Evolutionary conservation across 495 filamentous ascomycete species (phyloP).

Genomic region (Margaritispora aquatica): DNA sequence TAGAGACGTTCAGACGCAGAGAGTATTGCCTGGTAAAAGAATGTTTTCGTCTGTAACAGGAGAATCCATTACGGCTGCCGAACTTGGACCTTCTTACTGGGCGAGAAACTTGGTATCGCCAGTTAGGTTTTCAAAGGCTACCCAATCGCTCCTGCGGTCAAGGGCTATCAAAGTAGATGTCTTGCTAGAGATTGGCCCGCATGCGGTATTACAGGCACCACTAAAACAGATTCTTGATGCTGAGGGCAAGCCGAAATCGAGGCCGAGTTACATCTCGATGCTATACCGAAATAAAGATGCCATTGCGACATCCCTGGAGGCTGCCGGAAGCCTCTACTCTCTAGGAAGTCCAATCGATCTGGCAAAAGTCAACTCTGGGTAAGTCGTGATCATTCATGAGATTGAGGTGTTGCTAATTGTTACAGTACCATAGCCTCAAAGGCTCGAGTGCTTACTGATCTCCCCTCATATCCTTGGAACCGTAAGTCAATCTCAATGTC

Average conservation of each 20-base stretch:
- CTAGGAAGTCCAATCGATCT: not conserved
- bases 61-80: not conserved
- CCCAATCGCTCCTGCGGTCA: conserved; percentile 10
- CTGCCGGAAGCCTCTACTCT: conserved; percentile 15
- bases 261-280: conserved; percentile 30
- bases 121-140: conserved; percentile 49
- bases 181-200: conserved; percentile 45
- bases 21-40: conserved; percentile 16
- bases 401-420: not conserved
- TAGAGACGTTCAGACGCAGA: not conserved
- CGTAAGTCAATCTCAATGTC: conserved; percentile 3
- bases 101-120: conserved; percentile 50
- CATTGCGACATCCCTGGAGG: conserved; percentile 37
- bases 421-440: not conserved
- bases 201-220: conserved; percentile 41
- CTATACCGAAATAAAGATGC: conserved; percentile 38
- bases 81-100: conserved; percentile 42
- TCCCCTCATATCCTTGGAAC: conserved; percentile 34
- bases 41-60: conserved; percentile 9
- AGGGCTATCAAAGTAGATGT: conserved; percentile 17
- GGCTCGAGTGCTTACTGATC: conserved; percentile 30
- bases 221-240: not conserved
- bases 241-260: not conserved
- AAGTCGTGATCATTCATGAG: not conserved
- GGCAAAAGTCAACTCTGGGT: not conserved